Evolutionary conservation across 306 rosid species (phyloP), one percentile per base, ranked within the genome.

Genomic region (Biancaea sappan): DNA sequence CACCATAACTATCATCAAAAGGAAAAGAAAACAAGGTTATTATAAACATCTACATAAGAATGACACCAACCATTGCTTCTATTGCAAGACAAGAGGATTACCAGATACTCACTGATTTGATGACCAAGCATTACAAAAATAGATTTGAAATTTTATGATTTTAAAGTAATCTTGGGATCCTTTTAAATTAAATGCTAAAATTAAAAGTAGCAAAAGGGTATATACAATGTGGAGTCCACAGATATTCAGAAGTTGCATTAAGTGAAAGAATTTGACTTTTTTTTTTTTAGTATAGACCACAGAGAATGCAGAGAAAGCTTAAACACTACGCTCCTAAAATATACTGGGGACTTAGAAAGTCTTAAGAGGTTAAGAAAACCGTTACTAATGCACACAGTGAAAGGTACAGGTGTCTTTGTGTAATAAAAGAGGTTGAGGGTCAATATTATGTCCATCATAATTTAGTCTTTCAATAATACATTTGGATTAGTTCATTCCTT

Each of bases 1-100:
- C 90, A 6, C 84, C 92, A 71, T 94, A 89, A 32, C 98, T 94
- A 53, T 48, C 31, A 64, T 65, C 40, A 80, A 18, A 64, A 52
- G 80, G 78, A 61, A 76, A 79, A 69, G n/a, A 61, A 72, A 76
- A 74, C 25, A 73, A 64, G 64, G 78, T 59, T 54, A 59, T 44
- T 38, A 74, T 34, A 41, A 35, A 69, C 58, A 21, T 66, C 56
- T 51, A 75, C 43, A 77, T 24, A 57, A 65, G 37, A 74, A 83
- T 34, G 46, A 24, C n/a, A 22, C 24, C 37, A 67, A 43, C 6
- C 25, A 52, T n/a, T 29, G 25, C 43, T 32, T 5, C 25, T 59
- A 21, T 16, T 40, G 65, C 41, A 66, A 69, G 41, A 67, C 44
- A 58, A 63, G 32, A 73, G 72, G 25, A 57, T 37, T 6, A 71